A percentile compares a stretch with the other conserved stretches of the same genome.
These are phyloP conservation scores for Iris macrosiphon DNA, from an alignment of 106 monocot genomes.

Conservation along the genomic window DNA sequence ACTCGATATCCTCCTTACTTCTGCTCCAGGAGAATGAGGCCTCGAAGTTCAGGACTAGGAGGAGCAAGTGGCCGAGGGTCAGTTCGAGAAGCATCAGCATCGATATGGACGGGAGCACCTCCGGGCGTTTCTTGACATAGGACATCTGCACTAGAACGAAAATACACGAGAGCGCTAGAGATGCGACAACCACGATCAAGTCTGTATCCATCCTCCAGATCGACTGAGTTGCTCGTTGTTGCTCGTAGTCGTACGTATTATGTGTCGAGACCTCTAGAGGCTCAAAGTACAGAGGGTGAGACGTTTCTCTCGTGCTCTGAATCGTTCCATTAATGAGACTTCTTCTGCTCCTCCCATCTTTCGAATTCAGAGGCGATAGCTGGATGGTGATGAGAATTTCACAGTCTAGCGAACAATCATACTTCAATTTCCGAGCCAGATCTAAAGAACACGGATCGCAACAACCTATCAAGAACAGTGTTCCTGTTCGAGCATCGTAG, in stretches of 20 bases:
- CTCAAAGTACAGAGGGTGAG: constrained; percentile 54
- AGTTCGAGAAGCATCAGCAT: constrained; percentile 60
- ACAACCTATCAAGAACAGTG: constrained; percentile 58
- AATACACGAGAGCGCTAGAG: constrained; percentile 46
- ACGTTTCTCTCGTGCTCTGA: constrained; percentile 41
- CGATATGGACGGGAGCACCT: constrained; percentile 56
- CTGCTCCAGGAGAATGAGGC: constrained; percentile 20
- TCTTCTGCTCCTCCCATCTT: constrained; percentile 1
- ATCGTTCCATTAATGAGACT: constrained; percentile 41
- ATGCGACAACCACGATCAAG: constrained; percentile 48
- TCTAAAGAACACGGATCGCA: too few species aligned
- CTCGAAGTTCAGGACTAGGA: constrained; percentile 60
- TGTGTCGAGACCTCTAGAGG: constrained; percentile 36
- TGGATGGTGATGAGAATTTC: constrained; percentile 32
- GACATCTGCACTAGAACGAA: constrained; percentile 57
- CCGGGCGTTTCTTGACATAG: constrained; percentile 39
- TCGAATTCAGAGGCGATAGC: constrained; percentile 32
- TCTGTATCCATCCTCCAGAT: constrained; percentile 65
- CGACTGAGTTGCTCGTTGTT: constrained; percentile 28
- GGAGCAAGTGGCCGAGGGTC: constrained; percentile 51
- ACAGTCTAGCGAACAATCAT: constrained; percentile 26
- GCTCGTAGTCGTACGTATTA: constrained; percentile 21
- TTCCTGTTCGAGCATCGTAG: constrained; percentile 38
- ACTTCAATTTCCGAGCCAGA: neutral
- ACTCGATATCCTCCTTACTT: constrained; percentile 29